A percentile compares a stretch with the other conserved stretches of the same genome.
phyloP scores from a whole-genome alignment of 768 basidiomycete genomes.

The Leucocoprinus leucothites region DNA sequence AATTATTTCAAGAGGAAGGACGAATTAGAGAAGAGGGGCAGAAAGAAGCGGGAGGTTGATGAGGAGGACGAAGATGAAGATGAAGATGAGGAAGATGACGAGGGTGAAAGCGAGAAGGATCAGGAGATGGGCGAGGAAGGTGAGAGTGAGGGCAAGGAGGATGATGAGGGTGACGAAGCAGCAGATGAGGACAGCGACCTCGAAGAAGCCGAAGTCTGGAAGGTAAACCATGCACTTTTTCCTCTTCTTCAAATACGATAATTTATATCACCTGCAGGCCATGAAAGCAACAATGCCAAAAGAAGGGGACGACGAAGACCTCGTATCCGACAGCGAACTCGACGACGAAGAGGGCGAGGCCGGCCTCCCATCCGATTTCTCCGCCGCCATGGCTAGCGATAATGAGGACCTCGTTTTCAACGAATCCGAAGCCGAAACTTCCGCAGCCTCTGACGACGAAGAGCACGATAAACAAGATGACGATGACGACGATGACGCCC shows the following conservation, averaged over 20 bases:
- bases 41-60: constrained; percentile 38
- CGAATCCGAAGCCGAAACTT: no score
- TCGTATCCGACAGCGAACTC: constrained; percentile 32
- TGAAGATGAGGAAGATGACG: constrained; percentile 33
- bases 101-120: constrained; percentile 32
- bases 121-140: constrained; percentile 38
- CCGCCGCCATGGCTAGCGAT: constrained; percentile 12
- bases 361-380: constrained; percentile 21
- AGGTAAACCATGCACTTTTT: constrained; percentile 42
- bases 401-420: constrained; percentile 20
- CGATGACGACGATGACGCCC: constrained; percentile 31
- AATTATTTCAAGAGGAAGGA: constrained; percentile 80
- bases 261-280: constrained; percentile 43
- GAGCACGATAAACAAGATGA: constrained; percentile 31
- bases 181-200: constrained; percentile 27
- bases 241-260: constrained; percentile 2
- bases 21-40: constrained; percentile 40
- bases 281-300: constrained; percentile 88
- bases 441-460: neutral
- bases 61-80: constrained; percentile 29
- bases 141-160: constrained; percentile 34
- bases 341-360: constrained; percentile 29
- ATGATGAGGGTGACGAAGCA: constrained; percentile 44
- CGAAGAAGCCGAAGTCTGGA: constrained; percentile 72
- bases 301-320: constrained; percentile 44